A percentile compares a stretch with the other conserved stretches of the same genome.
Evolutionary conservation across 805 yeast species (phyloP).

Genomic region (Saturnispora sekii): DNA sequence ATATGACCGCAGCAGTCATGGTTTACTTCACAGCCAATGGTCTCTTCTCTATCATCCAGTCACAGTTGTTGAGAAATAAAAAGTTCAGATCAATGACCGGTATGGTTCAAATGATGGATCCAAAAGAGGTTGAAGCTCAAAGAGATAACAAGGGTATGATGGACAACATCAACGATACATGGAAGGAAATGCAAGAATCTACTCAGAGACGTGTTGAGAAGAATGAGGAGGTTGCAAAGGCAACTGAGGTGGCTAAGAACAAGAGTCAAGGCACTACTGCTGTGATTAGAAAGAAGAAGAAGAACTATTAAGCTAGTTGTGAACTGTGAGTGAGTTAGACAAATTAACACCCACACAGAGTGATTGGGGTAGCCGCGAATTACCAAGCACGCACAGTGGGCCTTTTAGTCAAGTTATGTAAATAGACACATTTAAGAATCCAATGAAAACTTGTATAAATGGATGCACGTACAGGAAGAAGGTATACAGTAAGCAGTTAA

Average conservation of each 20-base stretch:
- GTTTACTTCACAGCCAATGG: conserved; percentile 82
- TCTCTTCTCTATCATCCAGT: conserved; percentile 61
- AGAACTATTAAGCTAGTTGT: conserved; percentile 1
- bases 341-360: too few relatives aligned
- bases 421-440: neutral
- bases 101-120: conserved; percentile 42
- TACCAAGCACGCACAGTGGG: too few relatives aligned
- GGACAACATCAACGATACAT: conserved; percentile 23
- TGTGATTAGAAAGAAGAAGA: conserved; percentile 21
- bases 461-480: neutral
- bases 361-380: too few relatives aligned
- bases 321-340: neutral
- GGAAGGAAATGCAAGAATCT: conserved; percentile 25
- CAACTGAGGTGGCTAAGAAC: conserved; percentile 21
- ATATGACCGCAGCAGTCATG: conserved; percentile 75
- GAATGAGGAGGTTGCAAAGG: conserved; percentile 21
- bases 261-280: conserved; percentile 21
- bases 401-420: neutral
- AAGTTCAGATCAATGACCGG: conserved; percentile 47
- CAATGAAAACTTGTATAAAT: too few relatives aligned
- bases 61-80: conserved; percentile 50
- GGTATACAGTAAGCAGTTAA: too few relatives aligned
- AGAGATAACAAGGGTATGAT: conserved; percentile 24
- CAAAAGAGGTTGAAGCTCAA: conserved; percentile 12
- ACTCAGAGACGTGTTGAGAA: conserved; percentile 19